Evolutionary conservation across 2,329 filamentous ascomycete species (phyloP), one percentile per base, ranked within the genome.

Genomic region (Penicillium sp.): DNA sequence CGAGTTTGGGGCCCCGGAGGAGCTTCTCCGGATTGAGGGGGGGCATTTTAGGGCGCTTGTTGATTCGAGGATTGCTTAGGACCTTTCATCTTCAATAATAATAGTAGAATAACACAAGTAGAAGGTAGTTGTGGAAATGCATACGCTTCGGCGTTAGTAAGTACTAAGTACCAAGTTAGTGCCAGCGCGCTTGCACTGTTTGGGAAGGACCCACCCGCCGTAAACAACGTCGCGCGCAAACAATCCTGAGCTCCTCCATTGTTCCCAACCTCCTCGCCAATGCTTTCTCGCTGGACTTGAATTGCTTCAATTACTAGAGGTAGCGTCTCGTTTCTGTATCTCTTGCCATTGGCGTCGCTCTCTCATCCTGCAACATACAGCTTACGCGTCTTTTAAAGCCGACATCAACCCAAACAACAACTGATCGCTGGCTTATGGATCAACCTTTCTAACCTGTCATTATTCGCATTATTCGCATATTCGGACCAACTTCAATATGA

Each of bases 1-100:
- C 16, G 87, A 90, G 47, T 50, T 56, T 38, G 61, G 60, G 3
- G 23, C 33, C 2, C 52, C 42, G 3, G 11, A 28, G 16, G 64
- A 64, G 1, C 24, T 35, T 28, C n/a, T 54, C n/a, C 23, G 26
- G 28, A 65, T 73, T 23, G 57, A 59, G 52, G 20, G 48, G 1
- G 57, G 63, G 47, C 38, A 50, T 3, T 55, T 58, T 21, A 33
- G 30, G 30, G 12, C 3, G 3, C 30, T 33, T 33, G 30, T 33
- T 33, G 30, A 33, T 33, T 33, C 30, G 30, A 14, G 30, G 3
- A 33, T 33, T 9, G 30, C 30, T 9, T 33, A 33, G 6, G 12
- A 6, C 28, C 28, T 6, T 33, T 6, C 28, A n/a, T n/a, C n/a
- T n/a, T n/a, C n/a, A 38, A 11, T 3, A 38, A 38, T 16, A 16